Evolutionary conservation across 208 protist species (phyloP).

Genomic region (Leishmania guyanensis): DNA sequence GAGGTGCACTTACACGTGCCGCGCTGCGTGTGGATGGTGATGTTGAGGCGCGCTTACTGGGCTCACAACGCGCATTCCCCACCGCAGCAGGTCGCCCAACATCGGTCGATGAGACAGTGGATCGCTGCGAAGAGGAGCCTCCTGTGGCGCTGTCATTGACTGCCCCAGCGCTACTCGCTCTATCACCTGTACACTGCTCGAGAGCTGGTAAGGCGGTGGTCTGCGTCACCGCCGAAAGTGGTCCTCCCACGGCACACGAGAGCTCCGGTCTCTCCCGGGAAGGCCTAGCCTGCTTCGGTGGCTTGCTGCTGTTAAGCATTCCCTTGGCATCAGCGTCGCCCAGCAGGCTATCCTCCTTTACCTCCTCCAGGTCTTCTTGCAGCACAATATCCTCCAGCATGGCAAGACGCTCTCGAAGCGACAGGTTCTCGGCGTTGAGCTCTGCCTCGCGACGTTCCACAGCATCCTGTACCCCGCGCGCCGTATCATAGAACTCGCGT

Average conservation of each 20-base stretch:
- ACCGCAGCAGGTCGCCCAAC: neutral
- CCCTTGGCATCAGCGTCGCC: neutral
- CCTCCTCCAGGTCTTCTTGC: constrained; percentile 34
- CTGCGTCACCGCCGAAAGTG: neutral
- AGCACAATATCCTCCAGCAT: constrained; percentile 87
- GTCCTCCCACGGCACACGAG: neutral
- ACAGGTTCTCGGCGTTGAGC: constrained; percentile 88
- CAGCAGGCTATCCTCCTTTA: neutral
- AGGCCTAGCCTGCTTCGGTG: neutral
- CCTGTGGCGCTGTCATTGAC: neutral
- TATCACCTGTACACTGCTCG: neutral
- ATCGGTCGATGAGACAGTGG: neutral
- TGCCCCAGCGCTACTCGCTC: neutral
- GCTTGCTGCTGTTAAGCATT: neutral
- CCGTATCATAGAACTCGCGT: constrained; percentile 71
- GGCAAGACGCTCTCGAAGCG: constrained; percentile 81
- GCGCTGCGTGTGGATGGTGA: neutral
- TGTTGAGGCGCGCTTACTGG: neutral
- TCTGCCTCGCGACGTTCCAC: constrained; percentile 62
- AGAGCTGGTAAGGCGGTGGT: neutral
- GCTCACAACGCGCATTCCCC: neutral
- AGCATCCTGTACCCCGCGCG: constrained; percentile 43
- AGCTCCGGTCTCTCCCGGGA: neutral
- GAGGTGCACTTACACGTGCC: neutral
- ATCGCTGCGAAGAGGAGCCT: neutral